A percentile compares a stretch with the other conserved stretches of the same genome.
Conservation (phyloP, 106 monocot species). For the Apostasia shenzhenica region DNA sequence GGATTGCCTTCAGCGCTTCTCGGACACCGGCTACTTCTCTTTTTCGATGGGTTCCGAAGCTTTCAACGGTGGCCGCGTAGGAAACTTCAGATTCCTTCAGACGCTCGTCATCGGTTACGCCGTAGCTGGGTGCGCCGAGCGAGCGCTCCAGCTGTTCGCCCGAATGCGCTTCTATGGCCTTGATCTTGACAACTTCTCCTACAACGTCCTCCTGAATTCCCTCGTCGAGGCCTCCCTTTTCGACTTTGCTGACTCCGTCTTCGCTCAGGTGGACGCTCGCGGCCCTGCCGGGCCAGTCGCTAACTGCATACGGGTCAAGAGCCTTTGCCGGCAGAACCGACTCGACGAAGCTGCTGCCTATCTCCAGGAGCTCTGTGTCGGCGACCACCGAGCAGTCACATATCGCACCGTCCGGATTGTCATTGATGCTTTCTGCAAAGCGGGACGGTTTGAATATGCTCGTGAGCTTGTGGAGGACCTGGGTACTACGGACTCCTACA, state of each 20-base stretch:
- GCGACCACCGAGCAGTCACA: background rate
- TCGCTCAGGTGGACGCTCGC: constrained; percentile 23
- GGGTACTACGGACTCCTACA: constrained; percentile 29
- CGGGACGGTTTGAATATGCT: constrained; percentile 42
- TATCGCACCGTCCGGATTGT: constrained; percentile 26
- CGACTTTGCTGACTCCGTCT: constrained; percentile 48
- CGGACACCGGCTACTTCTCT: background rate
- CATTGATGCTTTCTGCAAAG: constrained; percentile 45
- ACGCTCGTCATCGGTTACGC: constrained; percentile 67
- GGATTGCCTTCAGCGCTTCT: constrained; percentile 62
- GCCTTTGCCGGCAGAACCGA: constrained; percentile 46
- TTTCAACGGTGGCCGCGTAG: background rate
- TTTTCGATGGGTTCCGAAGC: background rate
- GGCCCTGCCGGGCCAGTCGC: constrained; percentile 35
- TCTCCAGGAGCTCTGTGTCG: constrained; percentile 14
- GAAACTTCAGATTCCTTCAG: constrained; percentile 38
- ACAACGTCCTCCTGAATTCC: constrained; percentile 69
- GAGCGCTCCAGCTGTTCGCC: constrained; percentile 45
- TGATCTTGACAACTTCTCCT: constrained; percentile 65
- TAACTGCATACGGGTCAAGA: constrained; percentile 54
- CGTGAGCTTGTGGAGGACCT: constrained; percentile 45
- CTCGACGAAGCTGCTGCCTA: constrained; percentile 42
- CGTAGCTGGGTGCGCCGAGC: constrained; percentile 51
- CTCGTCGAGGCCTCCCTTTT: constrained; percentile 60
- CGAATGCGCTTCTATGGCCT: constrained; percentile 75